Conservation (phyloP, 2,329 filamentous ascomycete species). For the Leptographium galeiforme region DNA sequence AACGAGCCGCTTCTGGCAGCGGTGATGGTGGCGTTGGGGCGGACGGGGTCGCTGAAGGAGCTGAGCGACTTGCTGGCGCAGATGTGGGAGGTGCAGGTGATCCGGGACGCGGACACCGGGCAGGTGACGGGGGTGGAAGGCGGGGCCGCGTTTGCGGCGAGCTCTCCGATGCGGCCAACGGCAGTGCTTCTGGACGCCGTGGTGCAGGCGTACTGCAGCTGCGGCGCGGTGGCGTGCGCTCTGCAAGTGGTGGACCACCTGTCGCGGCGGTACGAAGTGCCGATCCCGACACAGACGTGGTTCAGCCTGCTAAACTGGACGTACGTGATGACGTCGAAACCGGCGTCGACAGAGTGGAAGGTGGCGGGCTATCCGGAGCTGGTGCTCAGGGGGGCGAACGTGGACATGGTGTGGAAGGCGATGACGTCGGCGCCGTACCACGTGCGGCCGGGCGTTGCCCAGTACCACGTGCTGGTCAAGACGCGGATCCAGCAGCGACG, state of each 20-base stretch:
- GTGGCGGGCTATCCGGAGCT: constrained; percentile 17
- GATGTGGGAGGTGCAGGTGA: constrained; percentile 17
- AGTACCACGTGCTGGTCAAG: constrained; percentile 33
- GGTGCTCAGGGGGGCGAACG: constrained; percentile 23
- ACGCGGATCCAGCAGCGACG: constrained; percentile 18
- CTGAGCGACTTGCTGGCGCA: constrained; percentile 19
- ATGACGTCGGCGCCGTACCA: constrained; percentile 48
- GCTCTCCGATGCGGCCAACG: constrained; percentile 46
- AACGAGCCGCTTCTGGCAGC: constrained; percentile 27
- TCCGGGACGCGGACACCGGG: constrained; percentile 1
- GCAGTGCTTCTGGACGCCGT: constrained; percentile 46
- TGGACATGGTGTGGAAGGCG: constrained; percentile 40
- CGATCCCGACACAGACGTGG: constrained; percentile 48
- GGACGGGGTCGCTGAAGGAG: constrained; percentile 20
- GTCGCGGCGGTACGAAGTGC: constrained; percentile 43
- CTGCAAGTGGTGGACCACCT: constrained; percentile 48
- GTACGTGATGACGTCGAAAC: constrained; percentile 37
- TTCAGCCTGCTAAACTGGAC: constrained; percentile 54
- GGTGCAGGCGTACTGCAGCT: constrained; percentile 56
- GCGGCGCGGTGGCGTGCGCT: constrained; percentile 46
- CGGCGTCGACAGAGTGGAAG: constrained; percentile 22
- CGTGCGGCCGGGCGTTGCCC: constrained; percentile 40
- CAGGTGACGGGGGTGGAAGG: constrained; percentile 15
- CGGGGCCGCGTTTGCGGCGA: constrained; percentile 25
- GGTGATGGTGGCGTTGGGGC: constrained; percentile 27